These are phyloP conservation scores for Corylus avellana DNA, from an alignment of 306 rosid species.

Conservation along the genomic window DNA sequence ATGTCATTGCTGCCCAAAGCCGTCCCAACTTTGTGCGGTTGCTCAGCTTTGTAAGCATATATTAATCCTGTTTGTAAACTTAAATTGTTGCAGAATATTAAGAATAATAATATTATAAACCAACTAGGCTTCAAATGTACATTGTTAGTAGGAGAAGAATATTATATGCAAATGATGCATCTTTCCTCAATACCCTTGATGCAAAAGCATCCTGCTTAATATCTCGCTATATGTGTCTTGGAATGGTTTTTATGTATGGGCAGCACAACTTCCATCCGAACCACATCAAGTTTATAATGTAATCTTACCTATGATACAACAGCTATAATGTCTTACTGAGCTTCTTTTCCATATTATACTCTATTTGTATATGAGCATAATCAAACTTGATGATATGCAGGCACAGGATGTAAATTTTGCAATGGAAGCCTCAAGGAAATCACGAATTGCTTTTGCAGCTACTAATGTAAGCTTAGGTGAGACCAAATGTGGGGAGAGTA, in stretches of 20 bases:
- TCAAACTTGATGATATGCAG: slow-evolving; percentile 50
- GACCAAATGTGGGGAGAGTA: slow-evolving; percentile 54
- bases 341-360: slow-evolving; percentile 4
- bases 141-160: not conserved
- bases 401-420: slow-evolving; percentile 78
- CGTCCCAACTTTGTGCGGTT: slow-evolving; percentile 64
- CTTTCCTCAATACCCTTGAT: not conserved
- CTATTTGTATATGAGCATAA: slow-evolving; percentile 21
- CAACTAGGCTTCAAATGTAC: not conserved
- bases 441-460: slow-evolving; percentile 76
- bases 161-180: not conserved
- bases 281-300: not conserved
- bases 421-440: slow-evolving; percentile 94
- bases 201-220: not conserved
- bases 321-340: not conserved
- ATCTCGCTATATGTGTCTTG: not conserved
- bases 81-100: not conserved
- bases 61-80: not conserved
- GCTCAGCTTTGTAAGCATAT: slow-evolving; percentile 71
- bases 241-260: not conserved
- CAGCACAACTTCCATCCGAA: not conserved
- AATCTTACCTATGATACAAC: not conserved
- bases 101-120: not conserved
- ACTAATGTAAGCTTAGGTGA: slow-evolving; percentile 51
- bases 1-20: slow-evolving; percentile 65